Evolutionary conservation across 2,329 filamentous ascomycete species (phyloP).

Genomic region (Zymoseptoria ardabiliae): DNA sequence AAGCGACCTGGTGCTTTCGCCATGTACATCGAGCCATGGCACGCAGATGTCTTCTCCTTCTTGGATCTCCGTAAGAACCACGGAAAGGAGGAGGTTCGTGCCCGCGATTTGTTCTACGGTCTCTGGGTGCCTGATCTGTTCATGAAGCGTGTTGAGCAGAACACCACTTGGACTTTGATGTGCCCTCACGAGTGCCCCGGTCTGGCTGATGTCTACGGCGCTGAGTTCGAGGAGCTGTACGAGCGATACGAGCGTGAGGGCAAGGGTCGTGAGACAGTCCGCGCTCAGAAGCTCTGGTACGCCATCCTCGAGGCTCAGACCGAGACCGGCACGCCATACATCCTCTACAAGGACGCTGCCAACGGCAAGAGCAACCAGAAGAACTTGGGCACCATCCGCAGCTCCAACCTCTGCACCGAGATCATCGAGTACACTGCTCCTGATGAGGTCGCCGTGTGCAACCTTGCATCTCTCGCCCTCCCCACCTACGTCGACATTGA

Average conservation of each 20-base stretch:
- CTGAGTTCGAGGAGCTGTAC: conserved; percentile 93
- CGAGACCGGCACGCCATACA: conserved; percentile 97
- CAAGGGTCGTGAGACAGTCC: conserved; percentile 81
- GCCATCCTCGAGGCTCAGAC: conserved; percentile 96
- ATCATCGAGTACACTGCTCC: conserved; percentile 96
- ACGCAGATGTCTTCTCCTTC: conserved; percentile 95
- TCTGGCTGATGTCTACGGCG: conserved; percentile 91
- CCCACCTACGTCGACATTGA: conserved; percentile 85
- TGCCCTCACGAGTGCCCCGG: conserved; percentile 95
- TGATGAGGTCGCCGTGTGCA: conserved; percentile 98
- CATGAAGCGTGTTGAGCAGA: conserved; percentile 99
- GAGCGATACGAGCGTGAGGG: conserved; percentile 82
- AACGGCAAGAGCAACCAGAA: conserved; percentile 99
- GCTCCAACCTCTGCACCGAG: conserved; percentile 97
- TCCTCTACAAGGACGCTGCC: conserved; percentile 98
- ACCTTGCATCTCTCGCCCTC: conserved; percentile 87
- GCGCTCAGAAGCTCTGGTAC: conserved; percentile 99
- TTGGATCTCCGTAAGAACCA: conserved; percentile 98
- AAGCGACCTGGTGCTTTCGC: conserved; percentile 98
- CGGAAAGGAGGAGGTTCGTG: conserved; percentile 95
- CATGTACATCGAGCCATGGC: conserved; percentile 98
- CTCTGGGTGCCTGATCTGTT: conserved; percentile 98
- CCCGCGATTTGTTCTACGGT: conserved; percentile 93
- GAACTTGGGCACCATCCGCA: conserved; percentile 96
- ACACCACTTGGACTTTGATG: conserved; percentile 95